Base-by-base conservation (phyloP, 225 moss, liverwort and hornwort species). In the Ulota crispa region DNA sequence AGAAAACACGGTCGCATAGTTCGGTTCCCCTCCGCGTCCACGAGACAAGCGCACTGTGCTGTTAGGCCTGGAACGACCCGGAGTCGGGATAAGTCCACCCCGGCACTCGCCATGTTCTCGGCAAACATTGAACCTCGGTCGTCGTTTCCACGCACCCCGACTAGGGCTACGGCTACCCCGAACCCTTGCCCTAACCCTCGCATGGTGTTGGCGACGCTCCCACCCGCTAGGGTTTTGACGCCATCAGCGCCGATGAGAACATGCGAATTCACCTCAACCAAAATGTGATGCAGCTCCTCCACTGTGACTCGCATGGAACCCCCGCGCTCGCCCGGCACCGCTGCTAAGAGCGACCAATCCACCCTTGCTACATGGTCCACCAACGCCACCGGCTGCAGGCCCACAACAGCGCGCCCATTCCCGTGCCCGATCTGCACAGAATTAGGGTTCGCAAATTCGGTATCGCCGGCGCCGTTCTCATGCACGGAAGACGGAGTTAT, bases 1-100 rank as follows among this genome's bases (percentile, higher is more conserved):
- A 91, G 84, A 41, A 96, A 89, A 81, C 95, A 96, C 0, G 96
- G 92, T 8, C 96, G 92, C 96, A 96, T 96, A 72, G 96, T 96
- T 39, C 95, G 93, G 72, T 93, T 93, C 26, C 95, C 96, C 36
- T 90, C 89, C 26, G 92, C 96, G 65, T 96, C 95, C 0, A 96
- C 96, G 9, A 90, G 85, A 63, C 92, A 92, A 42, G 92, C 92
- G 37, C 94, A 94, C 81, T 96, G 95, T 28, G 93, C 95, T 0
- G 95, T 96, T 57, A 91, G 78, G 8, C 96, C 96, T 1, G 88
- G 82, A 23, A 77, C 87, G 19, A 82, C 88, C 18, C 92, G 92
- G 47, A 96, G 86, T 57, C 87, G 83, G 0, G 84, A 86, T 2
- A 96, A 84, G 78, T 95, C 89, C 42, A 96, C 94, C 11, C 93